Conservation (phyloP, 768 basidiomycete species). For the Lactarius evosmus region DNA sequence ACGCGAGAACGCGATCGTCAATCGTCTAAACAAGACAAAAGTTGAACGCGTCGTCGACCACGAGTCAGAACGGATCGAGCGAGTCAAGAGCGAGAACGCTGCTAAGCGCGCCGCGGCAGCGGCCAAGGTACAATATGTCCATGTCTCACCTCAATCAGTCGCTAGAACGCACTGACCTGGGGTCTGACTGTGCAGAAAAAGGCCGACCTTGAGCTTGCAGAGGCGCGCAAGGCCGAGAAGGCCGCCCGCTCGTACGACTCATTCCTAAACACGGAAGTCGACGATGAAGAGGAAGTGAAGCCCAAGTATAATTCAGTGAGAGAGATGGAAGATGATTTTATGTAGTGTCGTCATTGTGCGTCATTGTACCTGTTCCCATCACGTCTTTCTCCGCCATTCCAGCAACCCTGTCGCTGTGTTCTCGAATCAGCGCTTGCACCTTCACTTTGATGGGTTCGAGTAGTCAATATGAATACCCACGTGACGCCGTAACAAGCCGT, state of each 20-base stretch:
- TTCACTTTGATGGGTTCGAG: not conserved
- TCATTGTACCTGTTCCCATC: not conserved
- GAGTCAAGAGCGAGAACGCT: constrained; percentile 73
- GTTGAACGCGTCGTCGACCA: constrained; percentile 82
- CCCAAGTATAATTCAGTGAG: constrained; percentile 55
- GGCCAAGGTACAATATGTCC: constrained; percentile 53
- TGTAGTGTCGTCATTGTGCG: constrained; percentile 44
- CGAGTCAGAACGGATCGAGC: constrained; percentile 80
- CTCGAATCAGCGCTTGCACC: not conserved
- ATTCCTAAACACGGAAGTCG: constrained; percentile 61
- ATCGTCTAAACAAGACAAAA: constrained; percentile 93
- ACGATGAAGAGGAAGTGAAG: constrained; percentile 48
- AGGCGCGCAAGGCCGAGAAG: constrained; percentile 80
- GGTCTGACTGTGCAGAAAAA: constrained; percentile 53
- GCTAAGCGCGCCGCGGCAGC: constrained; percentile 57
- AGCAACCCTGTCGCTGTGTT: not conserved
- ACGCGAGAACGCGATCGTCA: constrained; percentile 86
- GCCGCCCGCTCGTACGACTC: constrained; percentile 83
- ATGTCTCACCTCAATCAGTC: not conserved
- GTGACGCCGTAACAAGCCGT: not conserved
- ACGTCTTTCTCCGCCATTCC: not conserved
- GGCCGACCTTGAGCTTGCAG: constrained; percentile 70
- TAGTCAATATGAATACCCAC: not conserved
- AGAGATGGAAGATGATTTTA: constrained; percentile 87
- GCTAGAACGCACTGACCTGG: not conserved